Evolutionary conservation across 805 yeast genomes (phyloP).

Genomic region (Kuraishia floccosa): DNA sequence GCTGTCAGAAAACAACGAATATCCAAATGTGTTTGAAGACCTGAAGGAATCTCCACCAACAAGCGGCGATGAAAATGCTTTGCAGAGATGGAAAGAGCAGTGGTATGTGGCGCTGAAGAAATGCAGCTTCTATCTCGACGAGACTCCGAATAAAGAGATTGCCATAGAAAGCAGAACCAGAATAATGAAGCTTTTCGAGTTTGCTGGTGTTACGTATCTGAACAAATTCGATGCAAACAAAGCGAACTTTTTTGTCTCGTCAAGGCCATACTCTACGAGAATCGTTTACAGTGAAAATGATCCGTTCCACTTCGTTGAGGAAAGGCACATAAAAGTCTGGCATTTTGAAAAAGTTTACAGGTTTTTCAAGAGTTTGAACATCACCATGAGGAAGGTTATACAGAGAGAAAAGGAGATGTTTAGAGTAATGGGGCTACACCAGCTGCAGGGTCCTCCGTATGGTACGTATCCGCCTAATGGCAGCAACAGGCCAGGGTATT

Average conservation of each 20-base stretch:
- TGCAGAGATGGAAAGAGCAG: constrained; percentile 36
- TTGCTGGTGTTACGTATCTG: constrained; percentile 34
- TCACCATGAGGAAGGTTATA: constrained; percentile 23
- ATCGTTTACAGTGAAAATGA: constrained; percentile 28
- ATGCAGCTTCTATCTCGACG: constrained; percentile 38
- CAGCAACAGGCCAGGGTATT: too few species aligned
- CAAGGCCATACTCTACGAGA: constrained; percentile 26
- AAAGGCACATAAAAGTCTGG: constrained; percentile 44
- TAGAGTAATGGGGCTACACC: not conserved
- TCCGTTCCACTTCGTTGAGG: constrained; percentile 32
- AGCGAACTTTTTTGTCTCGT: constrained; percentile 35
- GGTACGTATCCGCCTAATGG: too few species aligned
- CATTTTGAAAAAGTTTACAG: constrained; percentile 46
- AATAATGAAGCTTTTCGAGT: constrained; percentile 30
- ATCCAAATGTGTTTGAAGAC: constrained; percentile 16
- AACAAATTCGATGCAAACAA: constrained; percentile 30
- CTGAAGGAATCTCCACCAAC: constrained; percentile 24
- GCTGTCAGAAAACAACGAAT: not conserved
- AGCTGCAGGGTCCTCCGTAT: not conserved
- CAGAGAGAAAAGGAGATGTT: constrained; percentile 11
- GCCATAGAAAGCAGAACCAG: constrained; percentile 25
- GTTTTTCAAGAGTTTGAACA: constrained; percentile 38
- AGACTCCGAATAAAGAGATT: constrained; percentile 20
- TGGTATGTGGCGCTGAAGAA: constrained; percentile 40
- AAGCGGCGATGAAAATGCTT: constrained; percentile 27